Evolutionary conservation across 1,284 basidiomycete genomes (phyloP), one percentile per base, ranked within the genome.

Genomic region (Puccinia novopanici): DNA sequence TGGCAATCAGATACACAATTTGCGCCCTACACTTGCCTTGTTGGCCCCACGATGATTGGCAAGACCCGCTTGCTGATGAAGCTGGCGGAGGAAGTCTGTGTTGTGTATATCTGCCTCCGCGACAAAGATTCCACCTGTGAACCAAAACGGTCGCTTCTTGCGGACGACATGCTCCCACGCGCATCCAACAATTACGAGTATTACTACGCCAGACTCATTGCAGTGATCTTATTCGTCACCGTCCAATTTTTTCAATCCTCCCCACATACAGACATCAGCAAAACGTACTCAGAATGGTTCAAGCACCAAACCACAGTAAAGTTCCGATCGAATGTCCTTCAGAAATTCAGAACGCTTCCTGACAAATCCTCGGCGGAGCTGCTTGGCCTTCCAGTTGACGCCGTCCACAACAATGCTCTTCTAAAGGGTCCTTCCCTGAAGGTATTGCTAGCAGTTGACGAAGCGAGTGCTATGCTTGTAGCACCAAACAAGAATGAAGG

Each of bases 51-150:
- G 17, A 63, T 34, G 59, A 34, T 17, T 63, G 59, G 59, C 17
- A 63, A 63, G 30, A 63, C 2, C 22, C 59, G 59, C 9, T 40
- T 63, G 59, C 27, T 63, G 15, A 63, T 34, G 24, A 24, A 63
- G 30, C 13, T 63, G 27, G 17, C 59, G 17, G 30, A 63, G 59
- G 19, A 63, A 19, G 17, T 63, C 15, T 63, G 9, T 63, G 59
- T 63, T 19, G 22, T 63, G 17, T 34, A 63, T 63, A 63, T 63
- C 59, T 63, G 59, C 30, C 59, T 63, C 24, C 59, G 59, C 37
- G 30, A 30, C 27, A 17, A 30, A 5, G 59, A 34, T 24, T 63
- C 59, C 30, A 42, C 27, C 15, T 2, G 59, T 17, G 15, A 63
- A 17, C 59, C 59, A 30, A 22, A 22, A 15, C 27, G 27, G 2